Conservation (phyloP, 805 yeast genomes). For the Yarrowia sp. region DNA sequence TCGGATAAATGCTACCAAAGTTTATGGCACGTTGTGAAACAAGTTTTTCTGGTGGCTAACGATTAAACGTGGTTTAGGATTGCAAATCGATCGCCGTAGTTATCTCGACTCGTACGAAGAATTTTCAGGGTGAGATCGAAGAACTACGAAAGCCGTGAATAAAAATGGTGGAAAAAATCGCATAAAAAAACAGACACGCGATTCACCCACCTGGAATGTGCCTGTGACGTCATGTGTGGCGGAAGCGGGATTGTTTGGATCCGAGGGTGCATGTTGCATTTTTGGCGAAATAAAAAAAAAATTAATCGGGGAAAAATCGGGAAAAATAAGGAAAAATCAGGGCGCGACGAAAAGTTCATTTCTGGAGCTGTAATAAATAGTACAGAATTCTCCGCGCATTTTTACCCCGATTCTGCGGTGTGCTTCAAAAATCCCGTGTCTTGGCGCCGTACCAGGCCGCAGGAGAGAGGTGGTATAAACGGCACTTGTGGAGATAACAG, state of each 20-base stretch:
- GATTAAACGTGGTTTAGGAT: not conserved
- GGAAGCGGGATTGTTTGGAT: not conserved
- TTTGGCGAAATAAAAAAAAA: not conserved
- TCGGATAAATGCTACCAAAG: not conserved
- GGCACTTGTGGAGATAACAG: constrained; percentile 14
- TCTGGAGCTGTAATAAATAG: not conserved
- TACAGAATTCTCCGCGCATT: too few species aligned
- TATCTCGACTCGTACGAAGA: too few species aligned
- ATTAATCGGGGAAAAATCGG: not conserved
- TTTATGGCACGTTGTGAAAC: constrained; percentile 16
- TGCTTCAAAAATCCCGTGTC: too few species aligned
- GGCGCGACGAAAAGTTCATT: not conserved
- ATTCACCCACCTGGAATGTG: not conserved
- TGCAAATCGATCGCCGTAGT: not conserved
- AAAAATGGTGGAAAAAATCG: too few species aligned
- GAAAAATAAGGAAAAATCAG: not conserved
- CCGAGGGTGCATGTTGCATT: not conserved
- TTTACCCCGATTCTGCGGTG: too few species aligned
- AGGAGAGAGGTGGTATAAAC: constrained; percentile 10
- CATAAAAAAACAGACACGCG: too few species aligned
- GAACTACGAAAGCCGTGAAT: too few species aligned
- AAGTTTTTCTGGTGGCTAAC: not conserved
- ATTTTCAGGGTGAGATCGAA: too few species aligned
- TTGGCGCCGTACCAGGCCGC: constrained; percentile 12
- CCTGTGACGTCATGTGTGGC: not conserved